Conservation (phyloP, 371 early-diverging fungal species). For the Mucor mucedo region DNA sequence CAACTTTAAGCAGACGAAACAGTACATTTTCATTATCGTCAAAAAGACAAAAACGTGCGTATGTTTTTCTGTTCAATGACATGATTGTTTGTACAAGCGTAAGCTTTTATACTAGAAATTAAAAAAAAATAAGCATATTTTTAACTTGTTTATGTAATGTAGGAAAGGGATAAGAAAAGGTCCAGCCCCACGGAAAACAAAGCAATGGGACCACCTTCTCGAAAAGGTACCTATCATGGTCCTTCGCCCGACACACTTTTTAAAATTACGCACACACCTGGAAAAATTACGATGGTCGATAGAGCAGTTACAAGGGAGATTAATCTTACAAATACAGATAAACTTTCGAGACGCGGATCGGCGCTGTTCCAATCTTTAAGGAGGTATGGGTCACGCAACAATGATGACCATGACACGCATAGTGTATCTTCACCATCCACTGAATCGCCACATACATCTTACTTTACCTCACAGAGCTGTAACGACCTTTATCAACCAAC, state of each 20-base stretch:
- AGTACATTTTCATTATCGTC: conserved; percentile 29
- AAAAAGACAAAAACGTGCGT: conserved; percentile 25
- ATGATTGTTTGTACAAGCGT: conserved; percentile 46
- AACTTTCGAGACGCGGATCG: conserved; percentile 22
- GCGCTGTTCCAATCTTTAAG: conserved; percentile 26
- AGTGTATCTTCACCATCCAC: background rate
- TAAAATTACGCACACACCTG: conserved; percentile 30
- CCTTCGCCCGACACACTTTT: conserved; percentile 31
- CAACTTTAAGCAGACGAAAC: conserved; percentile 24
- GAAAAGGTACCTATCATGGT: conserved; percentile 22
- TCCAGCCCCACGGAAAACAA: conserved; percentile 45
- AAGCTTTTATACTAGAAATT: conserved; percentile 17
- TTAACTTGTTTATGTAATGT: background rate
- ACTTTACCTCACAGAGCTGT: conserved; percentile 3
- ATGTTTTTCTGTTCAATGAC: conserved; percentile 51
- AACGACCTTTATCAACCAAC: background rate
- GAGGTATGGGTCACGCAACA: conserved; percentile 12
- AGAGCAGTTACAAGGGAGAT: conserved; percentile 19
- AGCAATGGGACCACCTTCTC: conserved; percentile 8
- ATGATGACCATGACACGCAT: background rate
- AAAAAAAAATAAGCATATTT: conserved; percentile 27
- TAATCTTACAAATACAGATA: background rate
- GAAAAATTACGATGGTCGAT: conserved; percentile 32
- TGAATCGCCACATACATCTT: background rate
- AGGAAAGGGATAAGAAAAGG: conserved; percentile 49